These are phyloP conservation scores for Coprinellus aureogranulatus DNA, from an alignment of 768 basidiomycete genomes.

Conservation along the genomic window DNA sequence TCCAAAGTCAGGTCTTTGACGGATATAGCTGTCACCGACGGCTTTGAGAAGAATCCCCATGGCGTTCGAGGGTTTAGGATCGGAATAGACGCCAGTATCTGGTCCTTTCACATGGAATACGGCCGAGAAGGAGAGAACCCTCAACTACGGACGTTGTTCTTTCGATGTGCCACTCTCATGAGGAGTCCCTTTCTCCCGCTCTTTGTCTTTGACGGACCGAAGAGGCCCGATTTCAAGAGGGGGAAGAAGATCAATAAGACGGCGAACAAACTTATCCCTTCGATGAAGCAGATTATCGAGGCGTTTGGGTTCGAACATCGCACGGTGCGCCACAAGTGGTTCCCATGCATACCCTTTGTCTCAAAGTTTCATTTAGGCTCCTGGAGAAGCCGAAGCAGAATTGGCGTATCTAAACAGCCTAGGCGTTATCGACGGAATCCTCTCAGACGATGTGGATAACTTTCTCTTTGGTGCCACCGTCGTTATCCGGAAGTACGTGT, in stretches of 20 bases:
- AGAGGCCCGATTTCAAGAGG: slow-evolving; percentile 77
- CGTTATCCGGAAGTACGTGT: slow-evolving; percentile 78
- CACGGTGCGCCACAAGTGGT: slow-evolving; percentile 39
- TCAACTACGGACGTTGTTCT: slow-evolving; percentile 78
- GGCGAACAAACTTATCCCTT: slow-evolving; percentile 63
- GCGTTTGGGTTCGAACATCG: slow-evolving; percentile 81
- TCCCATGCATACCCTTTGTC: not conserved
- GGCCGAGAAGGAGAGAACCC: slow-evolving; percentile 84
- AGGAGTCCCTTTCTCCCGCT: slow-evolving; percentile 79
- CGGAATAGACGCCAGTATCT: slow-evolving; percentile 86
- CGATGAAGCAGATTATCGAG: slow-evolving; percentile 76
- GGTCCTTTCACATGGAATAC: slow-evolving; percentile 78
- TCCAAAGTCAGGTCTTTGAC: slow-evolving; percentile 72
- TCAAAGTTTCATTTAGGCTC: slow-evolving; percentile 54
- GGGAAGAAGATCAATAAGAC: slow-evolving; percentile 67
- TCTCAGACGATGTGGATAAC: slow-evolving; percentile 93
- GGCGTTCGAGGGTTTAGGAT: slow-evolving; percentile 73
- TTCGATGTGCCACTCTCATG: slow-evolving; percentile 78
- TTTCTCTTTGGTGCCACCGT: slow-evolving; percentile 84
- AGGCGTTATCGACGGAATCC: slow-evolving; percentile 81
- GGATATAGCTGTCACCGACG: slow-evolving; percentile 70
- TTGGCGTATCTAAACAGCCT: slow-evolving; percentile 80
- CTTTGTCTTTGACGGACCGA: slow-evolving; percentile 90
- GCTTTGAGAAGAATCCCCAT: slow-evolving; percentile 65
- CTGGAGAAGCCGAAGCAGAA: slow-evolving; percentile 94